Base-by-base conservation (phyloP, 140 eudicot genomes). In the Senecio squalidus region DNA sequence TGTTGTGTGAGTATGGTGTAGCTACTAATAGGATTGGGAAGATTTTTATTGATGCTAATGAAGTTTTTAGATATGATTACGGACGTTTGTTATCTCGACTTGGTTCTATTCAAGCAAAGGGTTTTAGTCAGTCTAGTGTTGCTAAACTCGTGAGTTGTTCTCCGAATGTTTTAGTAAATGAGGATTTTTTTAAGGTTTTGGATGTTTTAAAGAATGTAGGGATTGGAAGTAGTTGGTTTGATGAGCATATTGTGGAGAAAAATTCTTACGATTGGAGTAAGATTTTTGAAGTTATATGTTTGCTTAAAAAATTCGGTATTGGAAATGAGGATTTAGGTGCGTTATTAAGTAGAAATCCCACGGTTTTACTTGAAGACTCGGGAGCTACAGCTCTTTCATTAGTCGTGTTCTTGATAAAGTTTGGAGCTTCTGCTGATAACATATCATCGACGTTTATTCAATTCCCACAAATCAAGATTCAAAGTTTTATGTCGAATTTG, bases 1-100 rank as follows among this genome's bases (percentile, higher is more conserved):
- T 69, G 43, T 72, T 90, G 58, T 73, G 87, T 74, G 72, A 69
- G 60, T 83, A 80, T 69, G 97, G 97, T 2, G 18, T 86, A 44
- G 26, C 74, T 1, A 51, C 90, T 14, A 64, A 62, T 59, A 76
- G 66, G 64, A 78, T 83, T 30, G 95, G 97, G 55, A 90, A 65
- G 74, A 76, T 91, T 39, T 86, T 65, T 57, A 69, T 61, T 57
- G 94, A 76, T 33, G 91, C 80, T 2, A 54, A 43, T 1, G 88
- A 83, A 50, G 80, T 74, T 66, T 91, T 86, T 69, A 49, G 62
- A 54, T 81, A 78, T 70, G 94, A 76, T 68, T 11, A 59, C 58
- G 80, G 82, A 16, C 45, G 67, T 62, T 72, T 91, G 85, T 52
- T 49, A 1, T 66, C 73, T 6, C 64, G 61, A 59, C 81, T 91